These are phyloP conservation scores for Thermochaetoides thermophila DNA, from an alignment of 495 filamentous ascomycete species.

Conservation along the genomic window DNA sequence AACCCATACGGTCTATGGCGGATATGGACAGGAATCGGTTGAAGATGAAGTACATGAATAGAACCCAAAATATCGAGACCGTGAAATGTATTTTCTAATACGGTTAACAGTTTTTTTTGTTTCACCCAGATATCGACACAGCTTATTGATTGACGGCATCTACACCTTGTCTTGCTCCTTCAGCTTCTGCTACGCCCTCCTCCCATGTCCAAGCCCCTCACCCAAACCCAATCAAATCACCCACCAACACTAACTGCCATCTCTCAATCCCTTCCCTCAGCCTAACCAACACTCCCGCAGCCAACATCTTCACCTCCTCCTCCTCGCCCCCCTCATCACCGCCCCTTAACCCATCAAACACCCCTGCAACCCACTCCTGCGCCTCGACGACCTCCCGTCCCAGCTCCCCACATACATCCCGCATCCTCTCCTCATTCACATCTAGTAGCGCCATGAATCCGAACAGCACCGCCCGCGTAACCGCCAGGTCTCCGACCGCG, in stretches of 20 bases:
- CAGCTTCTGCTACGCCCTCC: background rate
- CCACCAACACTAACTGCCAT: constrained; percentile 53
- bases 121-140: too few relatives aligned
- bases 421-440: constrained; percentile 67
- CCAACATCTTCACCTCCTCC: constrained; percentile 50
- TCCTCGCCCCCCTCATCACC: constrained; percentile 39
- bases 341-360: constrained; percentile 28
- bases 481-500: constrained; percentile 38
- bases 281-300: constrained; percentile 71
- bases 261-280: constrained; percentile 66
- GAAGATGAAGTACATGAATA: background rate
- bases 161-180: background rate
- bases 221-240: constrained; percentile 38
- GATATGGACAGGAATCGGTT: background rate
- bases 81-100: too few relatives aligned
- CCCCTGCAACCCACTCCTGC: constrained; percentile 30
- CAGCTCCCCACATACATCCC: constrained; percentile 49
- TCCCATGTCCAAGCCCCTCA: background rate
- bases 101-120: too few relatives aligned
- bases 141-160: too few relatives aligned
- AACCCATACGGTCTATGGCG: too few relatives aligned
- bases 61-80: too few relatives aligned
- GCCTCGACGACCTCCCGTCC: constrained; percentile 42
- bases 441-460: constrained; percentile 69
- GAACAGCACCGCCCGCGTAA: constrained; percentile 64